Evolutionary conservation across 116 monocot species (phyloP), one percentile per base, ranked within the genome.

Genomic region (Trichopus zeylanicus): DNA sequence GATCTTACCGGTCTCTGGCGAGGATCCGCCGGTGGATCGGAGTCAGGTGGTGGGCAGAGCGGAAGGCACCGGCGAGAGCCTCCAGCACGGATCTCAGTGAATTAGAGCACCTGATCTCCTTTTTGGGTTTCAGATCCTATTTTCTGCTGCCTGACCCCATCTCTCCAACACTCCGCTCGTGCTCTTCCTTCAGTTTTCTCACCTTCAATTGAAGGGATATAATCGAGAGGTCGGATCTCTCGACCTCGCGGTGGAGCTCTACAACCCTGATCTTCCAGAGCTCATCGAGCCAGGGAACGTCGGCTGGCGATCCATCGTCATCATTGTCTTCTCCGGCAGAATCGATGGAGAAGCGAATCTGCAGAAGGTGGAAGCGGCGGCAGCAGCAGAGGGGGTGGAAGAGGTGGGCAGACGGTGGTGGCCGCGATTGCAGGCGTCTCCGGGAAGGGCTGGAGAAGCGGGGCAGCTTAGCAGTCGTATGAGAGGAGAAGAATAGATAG

Each of bases 191-290:
- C 22, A 89, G 64, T 19, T 29, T 68, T 33, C 70, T 73, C 18
- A 84, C 69, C 64, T 84, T 89, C 20, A 48, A 57, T 51, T 84
- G 75, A 61, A 89, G 54, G 18, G 81, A 84, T 65, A 78, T 89
- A 47, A 95, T 95, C 35, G 86, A 89, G 23, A 72, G 67, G 69
- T 95, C 95, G 63, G 56, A 67, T 33, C 71, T 72, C 48, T 90
- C 64, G 51, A 95, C 84, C 67, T 90, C 90, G 12, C 73, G 89
- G 33, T 87, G 86, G 74, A 95, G 87, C 69, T 95, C 90, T 26
- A 78, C 90, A 54, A 90, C 87, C 4, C 90, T 75, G 10, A 84
- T 56, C 68, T 61, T 60, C 22, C 95, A 80, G 55, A 95, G 90
- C 33, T 87, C 77, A n/a, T 95, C 95, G 22, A 90, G 52, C 84